phyloP scores from a whole-genome alignment of 1,139 yeast species.

The Protomyces inouyei region DNA sequence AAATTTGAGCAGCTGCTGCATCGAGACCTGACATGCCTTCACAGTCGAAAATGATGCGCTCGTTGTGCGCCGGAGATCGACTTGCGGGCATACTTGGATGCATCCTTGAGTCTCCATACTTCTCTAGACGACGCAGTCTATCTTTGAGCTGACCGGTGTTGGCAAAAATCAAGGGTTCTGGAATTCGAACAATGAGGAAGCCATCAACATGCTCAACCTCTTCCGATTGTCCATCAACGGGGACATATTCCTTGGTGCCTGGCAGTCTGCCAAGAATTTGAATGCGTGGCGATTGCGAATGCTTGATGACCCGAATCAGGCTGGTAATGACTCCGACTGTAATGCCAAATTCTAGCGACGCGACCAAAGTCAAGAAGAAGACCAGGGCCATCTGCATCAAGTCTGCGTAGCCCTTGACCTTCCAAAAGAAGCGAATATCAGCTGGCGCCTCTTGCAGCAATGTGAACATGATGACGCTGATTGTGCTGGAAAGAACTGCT shows the following conservation, averaged over 20 bases:
- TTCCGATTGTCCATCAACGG: constrained; percentile 35
- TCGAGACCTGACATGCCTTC: constrained; percentile 24
- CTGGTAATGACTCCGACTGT: constrained; percentile 79
- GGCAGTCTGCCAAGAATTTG: constrained; percentile 83
- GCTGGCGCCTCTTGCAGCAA: constrained; percentile 82
- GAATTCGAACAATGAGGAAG: constrained; percentile 76
- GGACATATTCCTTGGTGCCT: constrained; percentile 53
- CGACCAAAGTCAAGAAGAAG: constrained; percentile 63
- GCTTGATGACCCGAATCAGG: constrained; percentile 70
- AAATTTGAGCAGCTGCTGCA: constrained; percentile 24
- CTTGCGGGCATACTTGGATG: constrained; percentile 51
- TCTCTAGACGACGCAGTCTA: constrained; percentile 69
- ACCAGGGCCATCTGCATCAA: constrained; percentile 69
- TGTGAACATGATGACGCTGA: constrained; percentile 71
- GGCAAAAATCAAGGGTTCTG: constrained; percentile 90
- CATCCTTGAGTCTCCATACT: constrained; percentile 73
- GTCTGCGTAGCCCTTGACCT: constrained; percentile 72
- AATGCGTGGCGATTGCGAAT: constrained; percentile 81
- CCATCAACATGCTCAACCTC: constrained; percentile 71
- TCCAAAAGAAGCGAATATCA: constrained; percentile 69
- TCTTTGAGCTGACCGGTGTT: constrained; percentile 78
- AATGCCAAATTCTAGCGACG: constrained; percentile 86
- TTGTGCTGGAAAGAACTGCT: constrained; percentile 75
- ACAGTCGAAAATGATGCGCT: constrained; percentile 20
- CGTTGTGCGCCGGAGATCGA: constrained; percentile 22